These are phyloP conservation scores for Hemerocallis citrina DNA, from an alignment of 106 monocot species.

Conservation along the genomic window DNA sequence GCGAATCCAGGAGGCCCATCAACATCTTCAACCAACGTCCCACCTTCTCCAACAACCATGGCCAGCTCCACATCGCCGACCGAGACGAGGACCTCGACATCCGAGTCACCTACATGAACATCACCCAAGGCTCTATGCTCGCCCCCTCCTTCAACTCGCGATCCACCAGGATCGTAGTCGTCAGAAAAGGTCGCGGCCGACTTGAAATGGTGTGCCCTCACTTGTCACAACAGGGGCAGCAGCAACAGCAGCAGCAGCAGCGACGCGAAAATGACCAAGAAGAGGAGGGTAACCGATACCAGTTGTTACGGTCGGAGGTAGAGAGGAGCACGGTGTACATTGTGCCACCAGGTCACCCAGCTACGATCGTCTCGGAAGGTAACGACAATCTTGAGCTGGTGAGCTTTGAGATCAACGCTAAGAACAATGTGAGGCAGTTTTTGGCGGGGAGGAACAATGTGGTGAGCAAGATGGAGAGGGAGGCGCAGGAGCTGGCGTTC, in stretches of 20 bases:
- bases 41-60: constrained; percentile 23
- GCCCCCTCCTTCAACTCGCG: constrained; percentile 43
- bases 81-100: constrained; percentile 36
- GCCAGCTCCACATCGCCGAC: constrained; percentile 28
- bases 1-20: constrained; percentile 28
- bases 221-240: constrained; percentile 1
- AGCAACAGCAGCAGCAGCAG: background rate
- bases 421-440: constrained; percentile 38
- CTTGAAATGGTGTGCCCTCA: constrained; percentile 58
- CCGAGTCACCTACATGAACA: constrained; percentile 40
- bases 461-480: constrained; percentile 33
- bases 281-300: no score
- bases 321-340: constrained; percentile 20
- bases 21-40: constrained; percentile 42
- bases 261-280: background rate
- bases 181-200: constrained; percentile 34
- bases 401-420: constrained; percentile 34
- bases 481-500: constrained; percentile 59
- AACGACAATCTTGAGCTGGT: constrained; percentile 27
- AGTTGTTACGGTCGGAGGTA: constrained; percentile 14
- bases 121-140: constrained; percentile 47
- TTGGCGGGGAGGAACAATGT: constrained; percentile 44
- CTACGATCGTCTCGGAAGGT: constrained; percentile 25
- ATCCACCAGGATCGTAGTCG: constrained; percentile 33
- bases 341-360: constrained; percentile 47